These are phyloP conservation scores for Volutella citrinella DNA, from an alignment of 2,329 filamentous ascomycete genomes.

Conservation along the genomic window DNA sequence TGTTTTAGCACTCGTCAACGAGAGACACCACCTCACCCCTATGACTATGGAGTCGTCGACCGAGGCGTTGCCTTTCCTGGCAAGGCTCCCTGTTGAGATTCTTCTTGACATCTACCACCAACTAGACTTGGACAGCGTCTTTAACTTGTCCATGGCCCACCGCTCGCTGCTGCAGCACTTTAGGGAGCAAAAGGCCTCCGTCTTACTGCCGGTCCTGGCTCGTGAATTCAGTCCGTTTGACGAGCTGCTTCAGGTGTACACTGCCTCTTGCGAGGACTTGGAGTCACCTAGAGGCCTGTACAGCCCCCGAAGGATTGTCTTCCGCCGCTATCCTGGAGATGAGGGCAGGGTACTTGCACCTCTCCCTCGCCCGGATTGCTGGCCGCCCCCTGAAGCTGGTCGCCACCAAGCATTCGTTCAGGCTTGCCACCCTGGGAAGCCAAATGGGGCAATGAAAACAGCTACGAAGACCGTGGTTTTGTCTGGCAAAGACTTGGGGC, in stretches of 20 bases:
- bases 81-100: conserved; percentile 43
- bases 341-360: conserved; percentile 24
- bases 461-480: conserved; percentile 26
- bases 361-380: conserved; percentile 7
- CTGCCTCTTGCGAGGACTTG: conserved; percentile 38
- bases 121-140: conserved; percentile 40
- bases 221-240: conserved; percentile 43
- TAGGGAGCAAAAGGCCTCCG: conserved; percentile 34
- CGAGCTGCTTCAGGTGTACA: conserved; percentile 45
- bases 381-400: conserved; percentile 1
- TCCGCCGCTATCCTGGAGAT: conserved; percentile 35
- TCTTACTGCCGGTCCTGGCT: conserved; percentile 41
- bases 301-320: conserved; percentile 37
- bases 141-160: conserved; percentile 36
- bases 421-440: conserved; percentile 20
- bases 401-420: conserved; percentile 17
- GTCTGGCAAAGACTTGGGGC: conserved; percentile 30
- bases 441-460: conserved; percentile 1
- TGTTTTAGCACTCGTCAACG: too few species aligned
- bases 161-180: conserved; percentile 40
- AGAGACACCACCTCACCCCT: too few species aligned
- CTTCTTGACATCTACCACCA: conserved; percentile 46
- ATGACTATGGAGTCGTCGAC: too few species aligned
- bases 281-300: conserved; percentile 30
- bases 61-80: conserved; percentile 19